A percentile compares a stretch with the other conserved stretches of the same genome.
phyloP scores from a whole-genome alignment of 2,329 filamentous ascomycete species.

The Ophiosphaerella narmari region DNA sequence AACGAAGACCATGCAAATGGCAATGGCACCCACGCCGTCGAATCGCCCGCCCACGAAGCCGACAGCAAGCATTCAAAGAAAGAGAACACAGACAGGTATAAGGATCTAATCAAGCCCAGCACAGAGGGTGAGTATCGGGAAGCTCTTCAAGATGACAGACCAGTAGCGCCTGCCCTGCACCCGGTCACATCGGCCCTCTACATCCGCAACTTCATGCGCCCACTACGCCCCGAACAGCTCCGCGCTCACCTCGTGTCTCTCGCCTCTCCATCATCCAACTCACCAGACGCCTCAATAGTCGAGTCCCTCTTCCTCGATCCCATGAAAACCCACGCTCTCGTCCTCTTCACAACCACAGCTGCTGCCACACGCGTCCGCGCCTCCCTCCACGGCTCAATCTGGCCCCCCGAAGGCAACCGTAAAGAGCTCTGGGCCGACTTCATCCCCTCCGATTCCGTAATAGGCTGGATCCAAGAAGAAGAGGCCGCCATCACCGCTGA shows the following conservation, averaged over 20 bases:
- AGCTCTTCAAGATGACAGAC: conserved; percentile 33
- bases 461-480: conserved; percentile 69
- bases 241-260: conserved; percentile 71
- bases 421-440: conserved; percentile 90
- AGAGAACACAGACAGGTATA: conserved; percentile 42
- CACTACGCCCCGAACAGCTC: conserved; percentile 71
- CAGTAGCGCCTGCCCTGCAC: conserved; percentile 47
- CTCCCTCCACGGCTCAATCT: conserved; percentile 76
- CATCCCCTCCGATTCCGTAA: conserved; percentile 74
- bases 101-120: conserved; percentile 34
- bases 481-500: conserved; percentile 36
- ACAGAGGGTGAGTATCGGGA: conserved; percentile 14
- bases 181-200: conserved; percentile 64
- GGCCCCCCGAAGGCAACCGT: conserved; percentile 84
- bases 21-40: conserved; percentile 3
- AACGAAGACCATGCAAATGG: neutral
- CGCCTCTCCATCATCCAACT: conserved; percentile 62
- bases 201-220: conserved; percentile 88
- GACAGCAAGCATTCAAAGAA: conserved; percentile 27
- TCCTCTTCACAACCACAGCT: conserved; percentile 68
- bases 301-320: conserved; percentile 77
- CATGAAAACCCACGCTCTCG: conserved; percentile 87
- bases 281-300: conserved; percentile 61
- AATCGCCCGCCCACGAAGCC: conserved; percentile 5
- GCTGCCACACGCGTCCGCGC: conserved; percentile 78